Base-by-base conservation (phyloP, 2,329 filamentous ascomycete genomes). In the Colletotrichum cordylinicola region DNA sequence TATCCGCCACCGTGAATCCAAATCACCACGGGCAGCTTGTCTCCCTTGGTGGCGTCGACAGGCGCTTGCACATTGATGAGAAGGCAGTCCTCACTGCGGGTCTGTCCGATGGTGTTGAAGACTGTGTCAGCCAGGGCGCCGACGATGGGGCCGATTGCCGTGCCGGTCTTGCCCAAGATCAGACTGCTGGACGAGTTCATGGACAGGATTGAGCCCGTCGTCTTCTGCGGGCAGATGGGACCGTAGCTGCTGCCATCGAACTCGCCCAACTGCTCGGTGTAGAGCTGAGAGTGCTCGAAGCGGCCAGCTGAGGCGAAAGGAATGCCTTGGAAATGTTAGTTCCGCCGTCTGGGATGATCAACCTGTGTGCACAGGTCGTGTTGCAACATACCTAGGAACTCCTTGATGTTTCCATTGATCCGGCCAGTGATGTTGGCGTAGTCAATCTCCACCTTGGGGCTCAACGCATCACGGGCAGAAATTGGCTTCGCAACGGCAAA, bases 31-130 rank as follows among this genome's bases (percentile, higher is more conserved):
- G 84, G 84, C 1, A 86, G 80, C 27, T 88, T 89, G 2, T 84
- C 83, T 6, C 79, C 81, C 2, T 85, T 72, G 4, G 79, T 83
- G 0, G 86, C 86, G 1, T 86, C 86, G 1, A 82, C 77, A 0
- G 90, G 90, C 12, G 88, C 84, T n/a, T 85, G 83, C 6, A 91
- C 84, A 64, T 86, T 87, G 35, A 91, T 75, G 8, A 83, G 87
- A 35, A 91, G 80, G 76, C 90, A 91, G 77, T 91, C 89, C 78
- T 91, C 90, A 16, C 69, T 72, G n/a, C 69, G 69, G 33, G 69
- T 43, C 39, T 21, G 61, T 7, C 61, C 61, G 15, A 72, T 29
- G 33, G 60, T 66, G 48, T 72, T 67, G 27, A 72, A 72, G 8
- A 72, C 69, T 12, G 61, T 72, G 48, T 72, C 69, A 8, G 48